Base-by-base conservation (phyloP, 306 rosid species). In the Vicia sativa region DNA sequence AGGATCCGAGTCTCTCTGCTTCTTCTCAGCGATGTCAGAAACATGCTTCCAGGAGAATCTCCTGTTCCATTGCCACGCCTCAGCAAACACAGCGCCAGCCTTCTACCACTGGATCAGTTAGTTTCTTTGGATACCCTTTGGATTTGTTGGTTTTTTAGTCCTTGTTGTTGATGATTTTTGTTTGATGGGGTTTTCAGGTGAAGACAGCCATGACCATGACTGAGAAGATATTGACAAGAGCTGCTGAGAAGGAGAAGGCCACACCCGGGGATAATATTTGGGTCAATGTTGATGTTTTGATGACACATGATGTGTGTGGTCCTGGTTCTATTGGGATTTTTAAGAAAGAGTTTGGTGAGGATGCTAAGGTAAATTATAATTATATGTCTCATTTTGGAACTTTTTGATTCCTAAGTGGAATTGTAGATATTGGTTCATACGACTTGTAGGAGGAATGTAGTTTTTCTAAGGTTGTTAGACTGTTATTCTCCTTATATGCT, bases 281-380 rank as follows among this genome's bases (percentile, higher is more conserved):
- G 98, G 90, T 86, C 41, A 87, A 93, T 68, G 68, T 86, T 67
- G 98, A 93, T 68, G 37, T 85, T 72, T 86, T 93, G 80, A 93
- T 93, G 98, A 93, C 93, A 56, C 96, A 93, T 77, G 98, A 93
- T 80, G 95, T 93, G 1, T 88, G 90, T 63, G 96, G 98, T 45
- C 98, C 98, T 53, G 98, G 98, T 67, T 80, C 96, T n/a, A 65
- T 90, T 29, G 98, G 98, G 8, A 82, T 93, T 74, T 93, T 93
- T 79, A 90, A 93, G 87, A 93, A 74, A 71, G 98, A 93, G 78
- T 93, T 93, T 59, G 98, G 98, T 63, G 79, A 90, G 61, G 67
- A 88, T 54, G 96, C 98, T 0, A 87, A 90, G 96, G 98, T 92
- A 65, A n/a, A 39, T 25, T 54, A 5, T 4, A 7, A 8, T 55